Base-by-base conservation (phyloP, 768 basidiomycete genomes). In the Phanerochaete sordida region DNA sequence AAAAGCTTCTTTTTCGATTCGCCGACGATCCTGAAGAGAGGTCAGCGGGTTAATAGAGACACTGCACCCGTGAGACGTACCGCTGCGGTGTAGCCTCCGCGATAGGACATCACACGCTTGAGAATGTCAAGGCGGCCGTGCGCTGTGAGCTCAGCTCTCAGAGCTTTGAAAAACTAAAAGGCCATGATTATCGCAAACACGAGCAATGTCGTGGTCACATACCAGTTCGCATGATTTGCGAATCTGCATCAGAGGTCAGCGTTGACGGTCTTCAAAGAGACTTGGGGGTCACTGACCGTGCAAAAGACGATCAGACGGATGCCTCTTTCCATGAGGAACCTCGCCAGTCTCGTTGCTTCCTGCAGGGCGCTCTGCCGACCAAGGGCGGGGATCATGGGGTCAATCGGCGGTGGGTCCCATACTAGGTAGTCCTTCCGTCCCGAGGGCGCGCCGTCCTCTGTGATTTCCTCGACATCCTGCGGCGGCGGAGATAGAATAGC, bases 281-380 rank as follows among this genome's bases (percentile, higher is more conserved):
- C 55, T 24, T 52, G 30, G 23, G 37, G 19, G 19, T n/a, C 37
- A 63, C 64, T 16, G 54, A 88, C 91, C 77, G 91, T 90, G 77
- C 92, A 94, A 69, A 95, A 96, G n/a, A 96, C 73, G 61, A 96
- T 94, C 4, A 88, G 85, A 31, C 91, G 78, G 30, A 94, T 71
- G 2, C 93, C 93, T 2, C 83, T 79, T 60, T 86, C 86, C 90
- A 96, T 92, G 53, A 95, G 73, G 69, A 84, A 91, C 48, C 82
- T 77, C 86, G 94, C 91, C 47, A 95, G 64, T 2, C 74, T 69
- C 1, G 84, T 87, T 2, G 91, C 88, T 66, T 96, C 89, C 2
- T 76, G 74, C 59, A 93, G 75, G 6, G 90, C 75, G 59, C 83
- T 84, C 13, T 76, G 69, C 39, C 81, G 77, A 0, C 88, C 87